These are phyloP conservation scores for Colletotrichum liaoningense DNA, from an alignment of 2,329 filamentous ascomycete genomes.

Conservation along the genomic window DNA sequence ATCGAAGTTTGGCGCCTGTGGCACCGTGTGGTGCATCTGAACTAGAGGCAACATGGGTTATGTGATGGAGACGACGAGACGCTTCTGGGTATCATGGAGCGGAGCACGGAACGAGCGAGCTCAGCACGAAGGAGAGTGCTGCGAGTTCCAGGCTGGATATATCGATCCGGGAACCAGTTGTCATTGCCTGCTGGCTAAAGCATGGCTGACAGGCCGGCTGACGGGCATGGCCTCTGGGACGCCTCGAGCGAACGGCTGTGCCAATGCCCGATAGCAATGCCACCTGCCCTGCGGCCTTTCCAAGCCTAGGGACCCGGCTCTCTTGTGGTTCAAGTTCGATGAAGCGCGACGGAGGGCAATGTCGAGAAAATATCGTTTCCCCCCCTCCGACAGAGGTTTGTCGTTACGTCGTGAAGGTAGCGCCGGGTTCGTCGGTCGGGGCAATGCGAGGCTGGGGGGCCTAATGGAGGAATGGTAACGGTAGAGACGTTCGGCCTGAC, in stretches of 20 bases:
- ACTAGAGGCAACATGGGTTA: slow-evolving; percentile 61
- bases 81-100: slow-evolving; percentile 20
- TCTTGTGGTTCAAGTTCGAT: neutral
- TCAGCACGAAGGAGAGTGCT: slow-evolving; percentile 39
- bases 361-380: neutral
- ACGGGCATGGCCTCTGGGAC: slow-evolving; percentile 58
- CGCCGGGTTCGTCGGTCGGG: neutral
- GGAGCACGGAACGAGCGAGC: neutral
- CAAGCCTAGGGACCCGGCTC: neutral
- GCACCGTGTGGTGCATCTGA: slow-evolving; percentile 65
- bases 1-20: slow-evolving; percentile 53
- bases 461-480: neutral
- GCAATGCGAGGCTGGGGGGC: neutral
- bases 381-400: neutral
- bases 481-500: neutral
- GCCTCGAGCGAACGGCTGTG: slow-evolving; percentile 35
- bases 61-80: neutral
- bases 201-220: slow-evolving; percentile 51
- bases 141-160: slow-evolving; percentile 37
- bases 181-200: slow-evolving; percentile 58
- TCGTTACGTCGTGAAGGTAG: neutral
- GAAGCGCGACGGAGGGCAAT: neutral
- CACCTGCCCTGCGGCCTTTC: slow-evolving; percentile 23
- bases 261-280: slow-evolving; percentile 36
- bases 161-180: slow-evolving; percentile 39